Evolutionary conservation across 1,284 basidiomycete species (phyloP).

Genomic region (Boletellus deceptivus): DNA sequence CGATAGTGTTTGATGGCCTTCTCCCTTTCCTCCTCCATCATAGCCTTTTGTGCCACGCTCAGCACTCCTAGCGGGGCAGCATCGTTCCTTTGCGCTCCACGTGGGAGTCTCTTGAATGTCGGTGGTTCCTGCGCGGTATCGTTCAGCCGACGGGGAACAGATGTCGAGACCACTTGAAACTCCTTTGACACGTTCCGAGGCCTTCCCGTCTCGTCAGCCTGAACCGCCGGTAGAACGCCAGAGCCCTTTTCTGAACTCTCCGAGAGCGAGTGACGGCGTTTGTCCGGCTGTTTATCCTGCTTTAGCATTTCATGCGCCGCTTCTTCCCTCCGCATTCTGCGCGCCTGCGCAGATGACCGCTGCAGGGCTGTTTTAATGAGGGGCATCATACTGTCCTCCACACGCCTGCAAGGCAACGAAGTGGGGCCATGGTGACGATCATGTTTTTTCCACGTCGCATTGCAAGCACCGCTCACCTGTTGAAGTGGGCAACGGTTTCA

Average conservation of each 20-base stretch:
- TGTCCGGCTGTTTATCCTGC: constrained; percentile 14
- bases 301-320: constrained; percentile 24
- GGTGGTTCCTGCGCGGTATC: constrained; percentile 71
- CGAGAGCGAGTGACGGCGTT: constrained; percentile 15
- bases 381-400: constrained; percentile 67
- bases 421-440: constrained; percentile 7
- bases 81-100: constrained; percentile 34
- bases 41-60: constrained; percentile 70
- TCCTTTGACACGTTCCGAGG: constrained; percentile 43
- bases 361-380: constrained; percentile 60
- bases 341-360: constrained; percentile 49
- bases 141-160: constrained; percentile 63
- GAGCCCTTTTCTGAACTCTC: constrained; percentile 15
- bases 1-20: constrained; percentile 65
- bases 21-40: constrained; percentile 74
- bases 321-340: constrained; percentile 47
- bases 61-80: constrained; percentile 44
- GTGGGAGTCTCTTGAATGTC: constrained; percentile 42
- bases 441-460: constrained; percentile 4
- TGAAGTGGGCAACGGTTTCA: constrained; percentile 72
- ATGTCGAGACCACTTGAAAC: constrained; percentile 52
- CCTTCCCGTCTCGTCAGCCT: constrained; percentile 21
- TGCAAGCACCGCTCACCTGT: constrained; percentile 47
- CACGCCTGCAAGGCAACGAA: constrained; percentile 46
- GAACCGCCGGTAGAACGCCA: constrained; percentile 14